These are phyloP conservation scores for Neostapfia colusana DNA, from an alignment of 176 grass and related monocot species.

Conservation along the genomic window DNA sequence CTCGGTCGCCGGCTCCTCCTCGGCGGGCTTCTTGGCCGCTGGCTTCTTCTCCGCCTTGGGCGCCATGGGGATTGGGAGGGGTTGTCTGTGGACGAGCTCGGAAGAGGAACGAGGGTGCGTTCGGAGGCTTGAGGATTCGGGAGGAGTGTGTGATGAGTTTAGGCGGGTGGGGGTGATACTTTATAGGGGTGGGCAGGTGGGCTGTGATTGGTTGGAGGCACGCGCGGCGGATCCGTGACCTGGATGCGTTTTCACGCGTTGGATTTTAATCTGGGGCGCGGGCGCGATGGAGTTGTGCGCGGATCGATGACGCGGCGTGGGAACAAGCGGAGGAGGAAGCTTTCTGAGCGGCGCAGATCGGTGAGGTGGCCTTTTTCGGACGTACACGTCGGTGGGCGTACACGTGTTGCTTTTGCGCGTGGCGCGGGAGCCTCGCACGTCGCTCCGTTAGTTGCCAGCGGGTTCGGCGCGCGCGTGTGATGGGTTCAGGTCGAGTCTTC, in stretches of 20 bases:
- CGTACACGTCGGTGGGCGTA: neutral
- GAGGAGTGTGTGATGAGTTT: too few relatives aligned
- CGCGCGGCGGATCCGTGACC: slow-evolving; percentile 6
- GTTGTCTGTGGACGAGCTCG: neutral
- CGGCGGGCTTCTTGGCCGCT: slow-evolving; percentile 39
- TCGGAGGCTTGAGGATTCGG: neutral
- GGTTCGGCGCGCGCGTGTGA: too few relatives aligned
- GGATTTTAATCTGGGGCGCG: too few relatives aligned
- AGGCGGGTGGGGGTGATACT: fast-evolving
- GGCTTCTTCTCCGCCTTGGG: slow-evolving; percentile 55
- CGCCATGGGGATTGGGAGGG: slow-evolving; percentile 7
- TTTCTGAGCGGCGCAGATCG: neutral
- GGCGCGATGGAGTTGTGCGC: neutral
- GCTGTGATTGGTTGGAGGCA: neutral
- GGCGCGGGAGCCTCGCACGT: too few relatives aligned
- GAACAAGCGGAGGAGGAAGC: neutral
- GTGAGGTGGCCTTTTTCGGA: neutral
- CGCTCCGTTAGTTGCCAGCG: too few relatives aligned
- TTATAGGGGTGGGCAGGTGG: slow-evolving; percentile 1
- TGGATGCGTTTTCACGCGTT: neutral
- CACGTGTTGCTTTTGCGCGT: too few relatives aligned
- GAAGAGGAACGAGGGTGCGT: neutral
- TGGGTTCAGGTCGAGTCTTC: too few relatives aligned
- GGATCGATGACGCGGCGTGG: slow-evolving; percentile 27
- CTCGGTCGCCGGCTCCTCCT: slow-evolving; percentile 36